Evolutionary conservation across 768 basidiomycete species (phyloP), one percentile per base, ranked within the genome.

Genomic region (Lactarius sp.): DNA sequence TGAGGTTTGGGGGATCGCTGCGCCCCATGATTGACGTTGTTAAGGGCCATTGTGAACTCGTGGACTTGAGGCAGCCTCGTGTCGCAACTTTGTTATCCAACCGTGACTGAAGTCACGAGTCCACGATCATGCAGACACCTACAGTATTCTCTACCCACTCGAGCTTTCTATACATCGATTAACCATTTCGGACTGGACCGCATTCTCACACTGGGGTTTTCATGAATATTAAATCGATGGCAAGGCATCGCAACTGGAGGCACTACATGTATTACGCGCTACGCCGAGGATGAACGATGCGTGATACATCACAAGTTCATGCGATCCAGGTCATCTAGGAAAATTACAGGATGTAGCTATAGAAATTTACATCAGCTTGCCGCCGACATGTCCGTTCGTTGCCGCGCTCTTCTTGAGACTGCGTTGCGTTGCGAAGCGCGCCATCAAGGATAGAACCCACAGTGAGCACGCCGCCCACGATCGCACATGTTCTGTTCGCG

Each of bases 351-450:
- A 27, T 10, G 49, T 56, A 33, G 8, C 20, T 49, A 33, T 22
- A 16, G 34, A 46, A 56, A 42, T 42, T 69, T 55, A 69, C 69
- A 69, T 69, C 56, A 69, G 39, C 62, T 69, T 69, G 37, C 69
- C 69, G 36, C 50, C 56, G 20, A 36, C 51, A 41, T 66, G 64
- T 4, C 62, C 71, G 39, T 66, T 62, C 22, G 36, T 20, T 27
- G 22, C 72, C 18, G 71, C 71, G 14, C 77, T 77, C 76, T 87
- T 89, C 75, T 90, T 92, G 66, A 98, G 72, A 52, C 80, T 82
- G 65, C 85, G 84, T 56, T 84, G 81, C 39, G 94, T 88, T 16
- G 88, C 89, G 73, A 96, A 98, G 22, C 22, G 22, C 22, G 22
- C 22, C 22, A 27, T 27, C 22, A 27, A 27, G 1, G 22, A 27